Percentiles rank a stretch among this genome's conserved stretches.
Evolutionary conservation across 805 yeast genomes (phyloP).

Genomic region (Pichia manshurica): DNA sequence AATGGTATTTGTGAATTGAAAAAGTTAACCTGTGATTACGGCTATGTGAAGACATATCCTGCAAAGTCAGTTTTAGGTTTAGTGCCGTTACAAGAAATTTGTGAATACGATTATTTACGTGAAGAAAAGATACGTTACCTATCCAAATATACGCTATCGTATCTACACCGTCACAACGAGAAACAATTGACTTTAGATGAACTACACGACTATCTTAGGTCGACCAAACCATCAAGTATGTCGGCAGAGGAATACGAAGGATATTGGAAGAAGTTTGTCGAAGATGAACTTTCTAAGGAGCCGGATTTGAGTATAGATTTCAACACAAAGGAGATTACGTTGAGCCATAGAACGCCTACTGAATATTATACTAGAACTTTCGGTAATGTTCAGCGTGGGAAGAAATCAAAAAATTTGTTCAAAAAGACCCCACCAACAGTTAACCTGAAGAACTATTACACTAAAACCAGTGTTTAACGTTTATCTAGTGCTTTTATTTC

Average conservation of each 20-base stretch:
- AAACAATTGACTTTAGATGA: conserved; percentile 55
- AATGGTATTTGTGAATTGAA: conserved; percentile 69
- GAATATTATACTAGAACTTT: conserved; percentile 13
- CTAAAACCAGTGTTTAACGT: background rate
- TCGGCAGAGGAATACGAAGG: conserved; percentile 64
- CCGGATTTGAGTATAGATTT: conserved; percentile 70
- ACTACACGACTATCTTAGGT: conserved; percentile 61
- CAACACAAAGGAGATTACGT: conserved; percentile 20
- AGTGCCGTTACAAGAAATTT: conserved; percentile 56
- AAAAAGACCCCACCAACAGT: conserved; percentile 13
- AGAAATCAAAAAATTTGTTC: conserved; percentile 9
- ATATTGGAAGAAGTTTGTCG: conserved; percentile 57
- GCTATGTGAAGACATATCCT: conserved; percentile 46
- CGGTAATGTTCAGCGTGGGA: conserved; percentile 7
- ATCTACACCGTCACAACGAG: conserved; percentile 66
- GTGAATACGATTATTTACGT: conserved; percentile 70
- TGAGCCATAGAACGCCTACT: conserved; percentile 44
- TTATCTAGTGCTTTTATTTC: background rate
- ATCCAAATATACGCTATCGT: conserved; percentile 57
- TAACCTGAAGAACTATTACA: conserved; percentile 5
- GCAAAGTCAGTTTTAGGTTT: conserved; percentile 51
- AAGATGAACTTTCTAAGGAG: conserved; percentile 6
- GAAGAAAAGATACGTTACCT: conserved; percentile 62
- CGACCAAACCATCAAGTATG: conserved; percentile 41
- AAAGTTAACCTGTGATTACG: conserved; percentile 64